Evolutionary conservation across 176 grass and related monocot species (phyloP).

Genomic region (Guadua angustifolia): DNA sequence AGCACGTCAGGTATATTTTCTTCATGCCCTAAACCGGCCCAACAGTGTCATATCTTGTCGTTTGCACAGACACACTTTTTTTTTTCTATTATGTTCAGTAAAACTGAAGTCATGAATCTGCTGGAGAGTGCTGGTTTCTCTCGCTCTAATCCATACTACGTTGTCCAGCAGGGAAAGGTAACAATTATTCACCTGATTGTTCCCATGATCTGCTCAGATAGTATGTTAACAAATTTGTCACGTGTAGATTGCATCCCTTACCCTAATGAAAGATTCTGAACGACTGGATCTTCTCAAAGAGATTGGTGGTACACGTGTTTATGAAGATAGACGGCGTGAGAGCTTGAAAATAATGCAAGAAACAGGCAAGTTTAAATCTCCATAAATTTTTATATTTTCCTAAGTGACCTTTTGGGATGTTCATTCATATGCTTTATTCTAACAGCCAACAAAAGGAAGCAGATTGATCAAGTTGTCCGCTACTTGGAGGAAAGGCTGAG

Average conservation of each 20-base stretch:
- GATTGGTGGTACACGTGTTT: conserved; percentile 96
- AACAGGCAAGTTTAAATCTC: conserved; percentile 65
- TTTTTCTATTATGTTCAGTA: conserved; percentile 60
- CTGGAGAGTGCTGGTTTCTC: conserved; percentile 99
- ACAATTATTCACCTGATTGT: conserved; percentile 21
- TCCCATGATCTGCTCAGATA: conserved; percentile 25
- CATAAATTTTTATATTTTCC: conserved; percentile 11
- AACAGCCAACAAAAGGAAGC: conserved; percentile 96
- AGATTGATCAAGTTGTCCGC: conserved; percentile 95
- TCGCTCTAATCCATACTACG: conserved; percentile 98
- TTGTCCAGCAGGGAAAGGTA: conserved; percentile 99
- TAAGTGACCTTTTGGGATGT: neutral
- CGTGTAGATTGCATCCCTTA: conserved; percentile 91
- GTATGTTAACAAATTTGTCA: conserved; percentile 35
- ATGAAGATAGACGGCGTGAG: conserved; percentile 89
- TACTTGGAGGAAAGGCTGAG: conserved; percentile 88
- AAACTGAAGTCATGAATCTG: conserved; percentile 99
- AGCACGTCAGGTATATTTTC: conserved; percentile 78
- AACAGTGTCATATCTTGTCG: conserved; percentile 19
- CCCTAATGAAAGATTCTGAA: conserved; percentile 98
- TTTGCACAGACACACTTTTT: conserved; percentile 22
- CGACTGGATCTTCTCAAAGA: conserved; percentile 98
- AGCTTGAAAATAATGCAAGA: conserved; percentile 99
- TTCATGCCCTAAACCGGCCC: conserved; percentile 35
- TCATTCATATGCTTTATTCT: conserved; percentile 15